Base-by-base conservation (phyloP, 768 basidiomycete species). In the Gyrodon lividus region DNA sequence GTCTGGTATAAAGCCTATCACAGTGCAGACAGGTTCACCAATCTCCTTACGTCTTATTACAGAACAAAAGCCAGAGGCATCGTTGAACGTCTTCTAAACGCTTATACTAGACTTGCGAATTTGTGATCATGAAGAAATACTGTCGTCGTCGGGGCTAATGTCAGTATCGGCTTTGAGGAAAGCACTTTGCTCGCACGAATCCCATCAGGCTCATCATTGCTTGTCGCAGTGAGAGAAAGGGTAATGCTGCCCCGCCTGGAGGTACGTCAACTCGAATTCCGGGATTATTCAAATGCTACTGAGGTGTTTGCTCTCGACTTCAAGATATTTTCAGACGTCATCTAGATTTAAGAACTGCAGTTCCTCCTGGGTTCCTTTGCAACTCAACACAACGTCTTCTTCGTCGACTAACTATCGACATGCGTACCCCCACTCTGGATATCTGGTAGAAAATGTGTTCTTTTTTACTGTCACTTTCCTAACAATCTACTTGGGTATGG, bases 391-490 rank as follows among this genome's bases (percentile, higher is more conserved):
- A 94, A 98, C 63, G 83, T 98, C 19, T 95, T 86, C 72, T 86
- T 98, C 52, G 89, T 98, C 4, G 96, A 98, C 72, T 96, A 98
- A 66, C 83, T 98, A 17, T 93, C 92, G 5, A 92, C 94, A 2
- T 93, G 89, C 57, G 75, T 98, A 22, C 96, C 96, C 0, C 74
- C 97, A 51, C 75, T 99, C 0, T 80, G 90, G 2, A 61, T 73
- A 52, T 62, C 90, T 13, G 80, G 76, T 2, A 75, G 75, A 19
- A 90, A 82, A n/a, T 83, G 92, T 2, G 89, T 96, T 28, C 86
- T 98, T 19, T 98, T 98, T 70, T 98, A 99, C 67, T 96, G 93
- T 59, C 97, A 98, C 67, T 98, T 99, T 59, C 97, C 96, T 0
- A 97, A 99, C 72, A 96, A 96, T 68, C 75, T 98, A 1, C 79